Conservation (phyloP, 768 basidiomycete genomes). For the Cantharellus cinnabarinus region DNA sequence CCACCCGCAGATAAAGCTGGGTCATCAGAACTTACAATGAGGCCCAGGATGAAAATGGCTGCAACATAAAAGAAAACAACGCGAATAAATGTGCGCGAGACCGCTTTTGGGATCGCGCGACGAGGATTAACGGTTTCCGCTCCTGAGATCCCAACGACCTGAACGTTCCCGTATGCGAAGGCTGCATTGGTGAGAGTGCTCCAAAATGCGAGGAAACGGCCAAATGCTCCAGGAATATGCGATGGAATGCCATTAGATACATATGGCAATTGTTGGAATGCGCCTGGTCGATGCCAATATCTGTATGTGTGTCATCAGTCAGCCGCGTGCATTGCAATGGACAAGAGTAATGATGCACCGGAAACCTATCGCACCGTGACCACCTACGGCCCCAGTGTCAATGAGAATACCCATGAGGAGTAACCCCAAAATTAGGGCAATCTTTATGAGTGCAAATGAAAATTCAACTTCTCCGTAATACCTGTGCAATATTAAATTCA, state of each 20-base stretch:
- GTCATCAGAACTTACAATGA: slow-evolving; percentile 13
- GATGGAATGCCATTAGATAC: neutral
- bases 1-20: slow-evolving; percentile 11
- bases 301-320: neutral
- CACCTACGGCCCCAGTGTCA: slow-evolving; percentile 8
- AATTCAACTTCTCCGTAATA: slow-evolving; percentile 8
- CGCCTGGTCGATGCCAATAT: neutral
- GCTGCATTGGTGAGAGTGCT: slow-evolving; percentile 10
- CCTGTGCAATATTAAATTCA: neutral
- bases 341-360: slow-evolving; percentile 2
- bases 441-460: slow-evolving; percentile 9
- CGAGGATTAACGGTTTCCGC: slow-evolving; percentile 9
- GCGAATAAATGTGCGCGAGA: slow-evolving; percentile 6
- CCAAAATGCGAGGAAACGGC: slow-evolving; percentile 8
- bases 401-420: slow-evolving; percentile 9
- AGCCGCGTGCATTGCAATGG: neutral
- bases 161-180: slow-evolving; percentile 10
- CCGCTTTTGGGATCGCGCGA: slow-evolving; percentile 7
- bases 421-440: slow-evolving; percentile 4
- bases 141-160: slow-evolving; percentile 8
- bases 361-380: slow-evolving; percentile 3
- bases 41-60: slow-evolving; percentile 8
- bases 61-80: slow-evolving; percentile 8
- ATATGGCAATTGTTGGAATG: neutral
- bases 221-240: slow-evolving; percentile 2